These are phyloP conservation scores for Mycena filopes DNA, from an alignment of 768 basidiomycete species.

Conservation along the genomic window DNA sequence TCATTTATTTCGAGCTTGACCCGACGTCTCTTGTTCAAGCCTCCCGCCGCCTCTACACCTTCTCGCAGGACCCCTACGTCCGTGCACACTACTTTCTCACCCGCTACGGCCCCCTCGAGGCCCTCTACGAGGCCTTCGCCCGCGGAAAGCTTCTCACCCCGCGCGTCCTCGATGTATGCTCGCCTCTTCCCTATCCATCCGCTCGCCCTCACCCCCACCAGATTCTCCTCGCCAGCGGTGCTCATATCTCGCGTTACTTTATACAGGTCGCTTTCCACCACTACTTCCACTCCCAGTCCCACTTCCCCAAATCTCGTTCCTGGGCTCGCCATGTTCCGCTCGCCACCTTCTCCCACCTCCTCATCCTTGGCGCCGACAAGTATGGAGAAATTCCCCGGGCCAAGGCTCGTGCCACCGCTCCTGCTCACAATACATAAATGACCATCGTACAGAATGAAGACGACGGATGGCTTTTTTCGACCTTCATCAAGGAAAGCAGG, in stretches of 20 bases:
- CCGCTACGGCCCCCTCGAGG: constrained; percentile 76
- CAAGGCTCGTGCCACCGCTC: constrained; percentile 51
- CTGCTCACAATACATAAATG: background rate
- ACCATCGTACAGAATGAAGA: constrained; percentile 65
- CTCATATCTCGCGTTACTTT: constrained; percentile 82
- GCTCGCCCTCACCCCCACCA: constrained; percentile 42
- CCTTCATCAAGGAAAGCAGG: constrained; percentile 77
- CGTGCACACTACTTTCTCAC: constrained; percentile 82
- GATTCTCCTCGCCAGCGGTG: constrained; percentile 81
- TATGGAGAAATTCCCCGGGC: constrained; percentile 75
- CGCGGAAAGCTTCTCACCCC: constrained; percentile 73
- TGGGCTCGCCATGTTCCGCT: constrained; percentile 79
- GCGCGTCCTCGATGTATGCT: constrained; percentile 75
- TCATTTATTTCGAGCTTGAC: constrained; percentile 80
- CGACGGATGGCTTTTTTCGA: constrained; percentile 72
- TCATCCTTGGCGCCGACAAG: constrained; percentile 64
- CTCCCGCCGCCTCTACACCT: constrained; percentile 66
- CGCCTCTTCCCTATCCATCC: constrained; percentile 31
- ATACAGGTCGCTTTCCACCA: constrained; percentile 83
- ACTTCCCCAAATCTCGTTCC: constrained; percentile 69
- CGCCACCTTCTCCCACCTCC: constrained; percentile 70
- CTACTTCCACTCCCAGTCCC: constrained; percentile 76
- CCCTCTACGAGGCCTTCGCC: constrained; percentile 80
- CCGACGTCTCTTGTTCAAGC: constrained; percentile 65
- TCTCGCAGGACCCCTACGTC: constrained; percentile 80